Conservation (phyloP, 495 filamentous ascomycete genomes). For the Neurospora discreta region DNA sequence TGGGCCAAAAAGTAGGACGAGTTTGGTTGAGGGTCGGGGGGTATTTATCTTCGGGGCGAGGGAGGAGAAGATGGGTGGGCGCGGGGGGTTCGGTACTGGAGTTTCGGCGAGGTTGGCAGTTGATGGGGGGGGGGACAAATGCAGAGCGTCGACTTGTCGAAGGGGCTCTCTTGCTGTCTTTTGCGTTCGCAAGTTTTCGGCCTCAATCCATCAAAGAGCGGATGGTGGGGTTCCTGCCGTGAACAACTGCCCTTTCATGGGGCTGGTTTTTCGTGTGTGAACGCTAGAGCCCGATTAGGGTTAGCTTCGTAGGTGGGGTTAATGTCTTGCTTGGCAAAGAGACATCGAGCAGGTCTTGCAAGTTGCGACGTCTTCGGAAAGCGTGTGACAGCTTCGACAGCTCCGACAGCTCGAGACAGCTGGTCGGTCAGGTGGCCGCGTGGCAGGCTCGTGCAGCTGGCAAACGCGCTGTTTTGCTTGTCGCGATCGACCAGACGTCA, state of each 20-base stretch:
- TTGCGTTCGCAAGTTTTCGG: not conserved
- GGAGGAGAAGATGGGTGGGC: constrained; percentile 2
- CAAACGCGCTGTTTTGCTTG: constrained; percentile 7
- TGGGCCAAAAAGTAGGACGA: constrained; percentile 21
- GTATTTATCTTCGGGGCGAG: not conserved
- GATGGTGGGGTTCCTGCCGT: not conserved
- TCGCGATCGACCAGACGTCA: constrained; percentile 11
- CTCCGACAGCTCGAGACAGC: not conserved
- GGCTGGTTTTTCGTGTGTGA: constrained; percentile 5
- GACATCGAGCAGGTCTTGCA: not conserved
- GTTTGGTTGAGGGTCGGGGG: constrained; percentile 5
- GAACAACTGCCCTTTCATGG: not conserved
- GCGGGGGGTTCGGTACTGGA: not conserved
- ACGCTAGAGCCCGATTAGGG: not conserved
- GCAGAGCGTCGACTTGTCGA: not conserved
- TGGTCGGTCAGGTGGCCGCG: constrained; percentile 20
- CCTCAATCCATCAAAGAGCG: not conserved
- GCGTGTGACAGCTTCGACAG: not conserved
- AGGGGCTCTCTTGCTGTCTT: not conserved
- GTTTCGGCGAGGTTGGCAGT: constrained; percentile 1
- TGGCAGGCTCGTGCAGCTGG: constrained; percentile 11
- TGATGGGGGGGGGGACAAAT: not conserved
- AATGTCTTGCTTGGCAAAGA: not conserved
- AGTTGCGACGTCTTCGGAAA: not conserved
- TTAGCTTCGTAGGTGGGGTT: not conserved